phyloP scores from a whole-genome alignment of 192 early-diverging fungal genomes.

The Rhizoclosmatium globosum region DNA sequence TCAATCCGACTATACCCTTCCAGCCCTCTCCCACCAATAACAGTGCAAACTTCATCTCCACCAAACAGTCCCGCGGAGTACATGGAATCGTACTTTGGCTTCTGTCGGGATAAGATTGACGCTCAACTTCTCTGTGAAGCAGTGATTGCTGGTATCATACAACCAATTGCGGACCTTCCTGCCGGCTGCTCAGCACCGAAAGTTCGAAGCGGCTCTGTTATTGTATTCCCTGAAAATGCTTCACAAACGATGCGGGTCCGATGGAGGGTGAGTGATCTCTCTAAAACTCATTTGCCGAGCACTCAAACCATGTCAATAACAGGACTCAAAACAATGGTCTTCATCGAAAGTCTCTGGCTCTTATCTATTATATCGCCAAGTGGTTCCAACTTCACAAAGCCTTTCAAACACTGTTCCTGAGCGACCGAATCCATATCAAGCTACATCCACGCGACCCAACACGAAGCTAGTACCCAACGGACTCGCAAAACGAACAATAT shows the following conservation, averaged over 20 bases:
- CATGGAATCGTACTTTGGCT: neutral
- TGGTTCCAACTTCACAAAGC: neutral
- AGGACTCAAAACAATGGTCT: constrained; percentile 7
- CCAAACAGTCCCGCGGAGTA: neutral
- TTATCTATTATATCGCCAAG: constrained; percentile 3
- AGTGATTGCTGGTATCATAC: neutral
- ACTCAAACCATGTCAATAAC: neutral
- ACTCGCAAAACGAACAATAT: constrained; percentile 16
- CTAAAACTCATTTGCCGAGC: neutral
- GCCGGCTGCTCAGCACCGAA: neutral
- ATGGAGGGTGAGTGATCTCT: neutral
- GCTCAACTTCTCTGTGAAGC: constrained; percentile 15
- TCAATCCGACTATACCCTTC: too few species aligned
- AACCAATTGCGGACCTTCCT: neutral
- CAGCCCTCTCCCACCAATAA: too few species aligned
- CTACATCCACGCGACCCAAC: constrained; percentile 7
- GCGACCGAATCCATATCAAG: neutral
- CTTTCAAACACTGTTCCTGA: neutral
- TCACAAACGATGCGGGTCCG: neutral
- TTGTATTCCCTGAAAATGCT: neutral
- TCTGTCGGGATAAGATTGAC: neutral
- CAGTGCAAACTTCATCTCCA: too few species aligned
- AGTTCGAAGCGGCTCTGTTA: neutral
- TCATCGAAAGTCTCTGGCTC: constrained; percentile 2
- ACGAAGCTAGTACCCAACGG: neutral